Evolutionary conservation across 2,329 filamentous ascomycete genomes (phyloP), one percentile per base, ranked within the genome.

Genomic region (Talaromyces sp.): DNA sequence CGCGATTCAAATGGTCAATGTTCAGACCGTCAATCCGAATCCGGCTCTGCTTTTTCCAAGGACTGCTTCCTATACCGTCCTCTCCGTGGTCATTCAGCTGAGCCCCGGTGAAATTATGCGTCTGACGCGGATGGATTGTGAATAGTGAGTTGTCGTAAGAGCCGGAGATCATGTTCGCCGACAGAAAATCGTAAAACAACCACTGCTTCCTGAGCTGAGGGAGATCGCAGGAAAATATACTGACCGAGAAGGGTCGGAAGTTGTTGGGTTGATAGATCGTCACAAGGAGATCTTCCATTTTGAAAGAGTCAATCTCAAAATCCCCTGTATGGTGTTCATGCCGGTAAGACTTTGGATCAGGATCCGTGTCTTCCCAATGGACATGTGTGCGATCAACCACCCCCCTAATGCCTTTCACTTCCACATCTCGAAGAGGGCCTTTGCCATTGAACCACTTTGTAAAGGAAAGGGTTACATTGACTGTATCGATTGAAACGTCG

Each of bases 371-470:
- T 5, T 84, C 81, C 84, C 91, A 95, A 61, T 82, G 79, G 2
- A 99, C 90, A 54, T 87, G 89, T 0, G 92, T 96, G 62, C 95
- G 86, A 75, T 99, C 95, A 52, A 99, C 84, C 5, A 98, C 91
- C 25, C 95, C 95, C 63, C 95, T 86, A 32, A 99, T 90, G 4
- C 95, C 95, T 71, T 92, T 95, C 58, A 99, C 88, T 71, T 97
- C 92, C 49, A 99, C 95, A 72, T 98, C 91, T 68, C 91, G 88
- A 9, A 99, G 80, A 6, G 96, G 82, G 0, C 95, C 95, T 74
- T 93, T 97, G 25, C 95, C 93, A 68, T 96, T 98, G 86, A 96
- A 96, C 95, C 95, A 99, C 73, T 97, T 98, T n/a, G 92, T 84
- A 68, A 99, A 98, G 0, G 95, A 99, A 28, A 99, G 76, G 0